These are phyloP conservation scores for Isabelozyma pseudorhagii DNA, from an alignment of 805 yeast species.

Conservation along the genomic window DNA sequence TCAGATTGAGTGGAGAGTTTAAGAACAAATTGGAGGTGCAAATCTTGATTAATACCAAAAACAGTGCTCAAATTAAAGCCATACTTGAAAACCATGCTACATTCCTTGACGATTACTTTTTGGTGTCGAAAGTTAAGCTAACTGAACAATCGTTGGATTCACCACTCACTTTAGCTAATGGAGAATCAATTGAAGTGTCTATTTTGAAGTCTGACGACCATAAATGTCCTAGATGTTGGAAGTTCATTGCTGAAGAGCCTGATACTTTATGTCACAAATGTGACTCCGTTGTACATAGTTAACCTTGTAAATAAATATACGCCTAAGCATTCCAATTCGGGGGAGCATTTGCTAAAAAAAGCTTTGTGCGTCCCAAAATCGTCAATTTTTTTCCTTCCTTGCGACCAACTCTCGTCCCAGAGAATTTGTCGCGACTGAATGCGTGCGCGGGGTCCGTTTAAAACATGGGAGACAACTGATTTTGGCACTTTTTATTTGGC, in stretches of 20 bases:
- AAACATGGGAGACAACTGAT: no score
- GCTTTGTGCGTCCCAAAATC: no score
- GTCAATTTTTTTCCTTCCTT: no score
- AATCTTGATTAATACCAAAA: slow-evolving; percentile 29
- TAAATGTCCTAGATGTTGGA: slow-evolving; percentile 97
- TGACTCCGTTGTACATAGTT: slow-evolving; percentile 24
- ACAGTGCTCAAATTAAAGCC: slow-evolving; percentile 4
- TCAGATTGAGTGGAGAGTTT: slow-evolving; percentile 50
- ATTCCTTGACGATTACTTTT: slow-evolving; percentile 45
- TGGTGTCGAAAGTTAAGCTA: slow-evolving; percentile 59
- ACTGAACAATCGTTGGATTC: slow-evolving; percentile 8
- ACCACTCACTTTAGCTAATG: slow-evolving; percentile 7
- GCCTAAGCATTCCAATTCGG: no score
- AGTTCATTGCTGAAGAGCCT: slow-evolving; percentile 51
- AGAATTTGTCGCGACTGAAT: no score
- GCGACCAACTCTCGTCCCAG: no score
- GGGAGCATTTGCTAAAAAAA: no score
- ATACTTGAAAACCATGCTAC: slow-evolving; percentile 17
- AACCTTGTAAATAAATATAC: no score
- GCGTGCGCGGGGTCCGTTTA: no score
- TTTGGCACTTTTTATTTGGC: no score
- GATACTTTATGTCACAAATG: slow-evolving; percentile 69
- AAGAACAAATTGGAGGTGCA: slow-evolving; percentile 60
- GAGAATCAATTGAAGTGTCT: slow-evolving; percentile 21
- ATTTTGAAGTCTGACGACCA: slow-evolving; percentile 44